Conservation (phyloP, 2,329 filamentous ascomycete genomes). For the Phaeosphaeria sp. region DNA sequence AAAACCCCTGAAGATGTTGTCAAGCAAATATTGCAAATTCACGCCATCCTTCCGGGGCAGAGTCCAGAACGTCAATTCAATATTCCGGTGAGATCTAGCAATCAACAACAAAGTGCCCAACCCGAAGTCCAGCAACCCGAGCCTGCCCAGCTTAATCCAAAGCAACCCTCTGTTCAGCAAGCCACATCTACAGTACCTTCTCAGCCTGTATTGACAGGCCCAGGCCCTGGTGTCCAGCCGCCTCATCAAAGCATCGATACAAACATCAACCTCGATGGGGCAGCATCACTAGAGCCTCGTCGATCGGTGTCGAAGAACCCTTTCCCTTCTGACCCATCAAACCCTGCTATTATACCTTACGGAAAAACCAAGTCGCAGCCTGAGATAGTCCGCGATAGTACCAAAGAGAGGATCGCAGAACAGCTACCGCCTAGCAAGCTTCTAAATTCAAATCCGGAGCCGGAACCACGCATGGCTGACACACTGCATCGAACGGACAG, state of each 20-base stretch:
- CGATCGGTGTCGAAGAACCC: slow-evolving; percentile 10
- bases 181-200: not conserved
- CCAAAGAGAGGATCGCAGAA: slow-evolving; percentile 15
- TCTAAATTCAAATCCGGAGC: slow-evolving; percentile 30
- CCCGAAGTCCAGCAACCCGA: slow-evolving; percentile 13
- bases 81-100: slow-evolving; percentile 60
- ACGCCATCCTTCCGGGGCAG: slow-evolving; percentile 83
- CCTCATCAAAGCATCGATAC: slow-evolving; percentile 50
- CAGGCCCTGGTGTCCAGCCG: slow-evolving; percentile 14
- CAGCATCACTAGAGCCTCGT: slow-evolving; percentile 20
- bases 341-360: slow-evolving; percentile 9
- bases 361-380: slow-evolving; percentile 12
- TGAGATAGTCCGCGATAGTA: slow-evolving; percentile 8
- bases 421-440: slow-evolving; percentile 37
- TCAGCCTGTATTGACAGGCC: slow-evolving; percentile 8
- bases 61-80: slow-evolving; percentile 60
- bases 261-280: slow-evolving; percentile 64
- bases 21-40: slow-evolving; percentile 85
- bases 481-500: slow-evolving; percentile 49
- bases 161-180: slow-evolving; percentile 6
- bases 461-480: slow-evolving; percentile 21
- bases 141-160: slow-evolving; percentile 1
- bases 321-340: slow-evolving; percentile 9
- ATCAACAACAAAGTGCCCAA: slow-evolving; percentile 19
- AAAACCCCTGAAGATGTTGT: slow-evolving; percentile 71